Evolutionary conservation across 306 rosid genomes (phyloP).

Genomic region (Astragalus glycyphyllos): DNA sequence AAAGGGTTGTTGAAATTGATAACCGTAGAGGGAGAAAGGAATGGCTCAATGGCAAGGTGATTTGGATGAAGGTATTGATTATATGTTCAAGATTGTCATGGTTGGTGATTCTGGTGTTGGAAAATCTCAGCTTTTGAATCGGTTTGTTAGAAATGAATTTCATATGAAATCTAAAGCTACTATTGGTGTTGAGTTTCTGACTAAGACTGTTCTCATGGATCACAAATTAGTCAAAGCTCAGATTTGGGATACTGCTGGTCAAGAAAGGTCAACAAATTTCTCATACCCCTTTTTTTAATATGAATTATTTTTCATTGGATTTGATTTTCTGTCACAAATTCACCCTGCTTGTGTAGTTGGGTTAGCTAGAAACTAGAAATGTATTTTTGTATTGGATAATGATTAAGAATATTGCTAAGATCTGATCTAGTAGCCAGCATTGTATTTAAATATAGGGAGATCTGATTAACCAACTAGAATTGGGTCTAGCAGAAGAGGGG

Average conservation of each 20-base stretch:
- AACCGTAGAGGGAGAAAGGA: slow-evolving; percentile 3
- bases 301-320: slow-evolving; percentile 6
- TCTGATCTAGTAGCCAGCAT: slow-evolving; percentile 22
- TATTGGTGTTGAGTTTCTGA: slow-evolving; percentile 91
- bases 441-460: neutral
- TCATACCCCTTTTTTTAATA: neutral
- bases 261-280: slow-evolving; percentile 72
- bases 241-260: slow-evolving; percentile 99
- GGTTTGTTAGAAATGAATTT: slow-evolving; percentile 79
- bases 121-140: slow-evolving; percentile 84
- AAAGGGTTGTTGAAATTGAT: slow-evolving; percentile 35
- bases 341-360: slow-evolving; percentile 18
- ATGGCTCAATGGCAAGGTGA: slow-evolving; percentile 73
- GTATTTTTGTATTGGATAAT: neutral
- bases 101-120: slow-evolving; percentile 96
- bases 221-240: slow-evolving; percentile 88
- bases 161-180: slow-evolving; percentile 84
- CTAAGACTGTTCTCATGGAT: slow-evolving; percentile 82
- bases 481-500: too few species aligned
- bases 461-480: too few species aligned
- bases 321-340: neutral
- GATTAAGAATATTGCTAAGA: slow-evolving; percentile 13
- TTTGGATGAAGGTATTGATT: slow-evolving; percentile 80
- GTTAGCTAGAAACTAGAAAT: slow-evolving; percentile 22
- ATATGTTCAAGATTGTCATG: slow-evolving; percentile 87